Evolutionary conservation across 768 basidiomycete species (phyloP), one percentile per base, ranked within the genome.

Genomic region (Saitozyma podzolica): DNA sequence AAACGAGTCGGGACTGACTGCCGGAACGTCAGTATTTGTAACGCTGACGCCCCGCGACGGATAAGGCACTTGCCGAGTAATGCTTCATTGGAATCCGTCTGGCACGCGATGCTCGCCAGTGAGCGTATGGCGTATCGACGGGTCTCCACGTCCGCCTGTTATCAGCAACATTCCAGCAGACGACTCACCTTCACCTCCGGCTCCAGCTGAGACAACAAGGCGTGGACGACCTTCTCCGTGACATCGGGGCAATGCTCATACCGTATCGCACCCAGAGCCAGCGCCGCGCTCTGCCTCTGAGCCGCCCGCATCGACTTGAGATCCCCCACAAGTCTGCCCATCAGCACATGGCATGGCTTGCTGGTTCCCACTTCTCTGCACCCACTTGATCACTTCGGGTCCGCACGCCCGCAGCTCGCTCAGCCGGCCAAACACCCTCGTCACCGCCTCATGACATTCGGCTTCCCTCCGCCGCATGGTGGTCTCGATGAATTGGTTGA

Each of bases 381-480:
- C 92, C 84, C 80, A 95, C 92, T 88, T 92, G 70, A 83, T 78
- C 47, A 93, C 82, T 61, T 86, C 83, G 19, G 72, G 69, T 3
- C 86, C 84, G 68, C 86, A 89, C 68, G 92, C 87, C 40, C 83
- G 81, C 1, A 91, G 82, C 59, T 82, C 81, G 76, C 91, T 93
- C 61, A 90, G 80, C n/a, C 83, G 78, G 3, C 84, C 84, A 82
- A 91, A 84, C 7, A 89, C 88, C 29, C 75, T 78, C 11, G 91
- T 88, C 41, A 88, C 90, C 8, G 88, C 86, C 68, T 89, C 86
- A 79, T 94, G 94, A 3, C 89, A 89, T 14, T 78, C 71, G 1
- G 75, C 69, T 50, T 80, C 84, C 63, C 86, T 83, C 74, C 90
- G 87, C 78, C 87, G 89, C 62, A 94, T 81, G 16, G 87, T 86